Conservation (phyloP, 2,329 filamentous ascomycete species). For the Alternaria sp. region DNA sequence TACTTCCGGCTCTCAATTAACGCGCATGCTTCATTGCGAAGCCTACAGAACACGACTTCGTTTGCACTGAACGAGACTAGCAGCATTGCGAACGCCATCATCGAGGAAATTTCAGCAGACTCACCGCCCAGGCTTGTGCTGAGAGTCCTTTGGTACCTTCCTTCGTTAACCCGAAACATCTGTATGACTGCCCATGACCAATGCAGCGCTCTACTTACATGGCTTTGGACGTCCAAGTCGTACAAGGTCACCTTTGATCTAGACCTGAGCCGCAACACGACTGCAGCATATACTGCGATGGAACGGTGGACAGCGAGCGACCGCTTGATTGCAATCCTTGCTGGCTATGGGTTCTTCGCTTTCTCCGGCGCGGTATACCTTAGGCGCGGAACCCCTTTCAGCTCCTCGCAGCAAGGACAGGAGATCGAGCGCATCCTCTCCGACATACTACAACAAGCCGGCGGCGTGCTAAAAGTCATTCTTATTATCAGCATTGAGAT, state of each 20-base stretch:
- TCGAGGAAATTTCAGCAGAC: constrained; percentile 38
- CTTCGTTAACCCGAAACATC: constrained; percentile 18
- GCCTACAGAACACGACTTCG: constrained; percentile 50
- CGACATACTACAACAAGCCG: constrained; percentile 88
- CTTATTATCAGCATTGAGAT: constrained; percentile 99
- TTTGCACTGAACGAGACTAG: constrained; percentile 46
- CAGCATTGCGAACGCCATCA: constrained; percentile 33
- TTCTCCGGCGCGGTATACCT: constrained; percentile 81
- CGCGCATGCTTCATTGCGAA: constrained; percentile 50
- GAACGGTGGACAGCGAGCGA: constrained; percentile 62
- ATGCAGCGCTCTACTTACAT: constrained; percentile 29
- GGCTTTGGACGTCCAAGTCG: constrained; percentile 46
- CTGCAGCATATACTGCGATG: constrained; percentile 31
- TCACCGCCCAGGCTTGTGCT: constrained; percentile 28
- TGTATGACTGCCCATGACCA: constrained; percentile 20
- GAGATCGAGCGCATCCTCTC: constrained; percentile 77
- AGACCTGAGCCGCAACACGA: constrained; percentile 35
- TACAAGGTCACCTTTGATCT: constrained; percentile 51
- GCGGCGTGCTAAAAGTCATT: constrained; percentile 96
- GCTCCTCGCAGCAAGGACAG: constrained; percentile 63
- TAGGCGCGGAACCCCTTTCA: constrained; percentile 74
- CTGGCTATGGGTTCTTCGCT: constrained; percentile 82
- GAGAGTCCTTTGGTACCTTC: constrained; percentile 30
- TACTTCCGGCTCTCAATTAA: constrained; percentile 50
- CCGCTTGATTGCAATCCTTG: constrained; percentile 74